Evolutionary conservation across 257 asterid genomes (phyloP).

Genomic region (Schizonepeta tenuifolia): DNA sequence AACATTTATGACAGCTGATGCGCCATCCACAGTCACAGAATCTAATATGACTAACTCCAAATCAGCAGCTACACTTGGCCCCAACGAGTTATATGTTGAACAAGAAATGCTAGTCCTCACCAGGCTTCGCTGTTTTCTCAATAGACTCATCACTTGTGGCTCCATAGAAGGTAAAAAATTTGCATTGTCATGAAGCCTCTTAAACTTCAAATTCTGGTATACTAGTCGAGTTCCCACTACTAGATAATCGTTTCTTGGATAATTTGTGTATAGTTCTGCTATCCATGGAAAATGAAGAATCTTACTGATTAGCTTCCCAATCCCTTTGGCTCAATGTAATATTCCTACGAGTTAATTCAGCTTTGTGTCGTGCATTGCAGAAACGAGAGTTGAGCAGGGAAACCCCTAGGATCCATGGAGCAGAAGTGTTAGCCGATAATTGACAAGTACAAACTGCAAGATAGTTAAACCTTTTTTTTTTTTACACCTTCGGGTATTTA

Average conservation of each 20-base stretch:
- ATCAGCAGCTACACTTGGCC: conserved; percentile 33
- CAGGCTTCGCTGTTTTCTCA: conserved; percentile 52
- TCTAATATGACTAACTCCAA: conserved; percentile 23
- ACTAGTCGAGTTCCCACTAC: neutral
- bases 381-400: conserved; percentile 38
- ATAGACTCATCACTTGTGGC: conserved; percentile 50
- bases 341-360: too few relatives aligned
- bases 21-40: conserved; percentile 32
- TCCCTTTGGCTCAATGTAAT: too few relatives aligned
- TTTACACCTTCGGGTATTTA: conserved; percentile 14
- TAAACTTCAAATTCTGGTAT: neutral
- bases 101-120: conserved; percentile 69
- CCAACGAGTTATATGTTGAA: conserved; percentile 46
- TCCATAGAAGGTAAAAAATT: conserved; percentile 50
- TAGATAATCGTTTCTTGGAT: neutral
- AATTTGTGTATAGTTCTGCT: neutral
- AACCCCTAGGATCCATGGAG: conserved; percentile 27
- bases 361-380: conserved; percentile 34
- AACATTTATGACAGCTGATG: conserved; percentile 30
- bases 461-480: conserved; percentile 13
- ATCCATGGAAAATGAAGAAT: too few relatives aligned
- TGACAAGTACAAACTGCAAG: conserved; percentile 2
- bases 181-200: neutral
- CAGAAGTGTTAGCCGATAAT: conserved; percentile 16
- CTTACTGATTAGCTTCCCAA: too few relatives aligned